Conservation (phyloP, 2,329 filamentous ascomycete genomes). For the Trichophyton mentagrophytes region DNA sequence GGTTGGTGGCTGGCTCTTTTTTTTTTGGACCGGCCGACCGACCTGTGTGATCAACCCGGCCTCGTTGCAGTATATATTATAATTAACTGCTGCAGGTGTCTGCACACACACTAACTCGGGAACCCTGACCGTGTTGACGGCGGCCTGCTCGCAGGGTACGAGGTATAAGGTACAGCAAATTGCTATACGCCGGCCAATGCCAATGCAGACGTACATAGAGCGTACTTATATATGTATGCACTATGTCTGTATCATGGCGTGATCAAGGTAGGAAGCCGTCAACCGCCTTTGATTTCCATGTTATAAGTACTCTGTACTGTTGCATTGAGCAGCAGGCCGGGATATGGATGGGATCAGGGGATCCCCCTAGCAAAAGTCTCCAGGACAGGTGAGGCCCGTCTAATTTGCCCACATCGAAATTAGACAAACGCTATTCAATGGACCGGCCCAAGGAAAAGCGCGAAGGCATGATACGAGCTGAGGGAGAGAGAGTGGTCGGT, state of each 20-base stretch:
- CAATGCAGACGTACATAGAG: too few species aligned
- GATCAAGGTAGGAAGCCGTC: background rate
- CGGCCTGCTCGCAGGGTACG: background rate
- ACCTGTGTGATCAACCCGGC: background rate
- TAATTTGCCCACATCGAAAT: background rate
- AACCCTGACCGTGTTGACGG: background rate
- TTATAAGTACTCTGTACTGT: background rate
- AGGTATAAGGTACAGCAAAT: background rate
- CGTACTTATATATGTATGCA: background rate
- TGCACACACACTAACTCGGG: background rate
- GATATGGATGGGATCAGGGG: background rate
- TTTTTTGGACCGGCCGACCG: background rate
- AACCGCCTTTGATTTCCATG: background rate
- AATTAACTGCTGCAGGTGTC: background rate
- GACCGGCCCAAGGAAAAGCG: background rate
- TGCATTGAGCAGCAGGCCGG: background rate
- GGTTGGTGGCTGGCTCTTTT: background rate
- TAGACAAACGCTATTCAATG: background rate
- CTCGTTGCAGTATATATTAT: too few species aligned
- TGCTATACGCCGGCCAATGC: background rate
- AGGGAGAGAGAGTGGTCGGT: too few species aligned
- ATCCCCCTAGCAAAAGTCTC: background rate
- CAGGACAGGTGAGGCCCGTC: background rate
- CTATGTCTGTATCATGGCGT: background rate
- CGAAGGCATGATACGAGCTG: background rate